Evolutionary conservation across 495 filamentous ascomycete species (phyloP).

Genomic region (Pseudevernia furfuracea): DNA sequence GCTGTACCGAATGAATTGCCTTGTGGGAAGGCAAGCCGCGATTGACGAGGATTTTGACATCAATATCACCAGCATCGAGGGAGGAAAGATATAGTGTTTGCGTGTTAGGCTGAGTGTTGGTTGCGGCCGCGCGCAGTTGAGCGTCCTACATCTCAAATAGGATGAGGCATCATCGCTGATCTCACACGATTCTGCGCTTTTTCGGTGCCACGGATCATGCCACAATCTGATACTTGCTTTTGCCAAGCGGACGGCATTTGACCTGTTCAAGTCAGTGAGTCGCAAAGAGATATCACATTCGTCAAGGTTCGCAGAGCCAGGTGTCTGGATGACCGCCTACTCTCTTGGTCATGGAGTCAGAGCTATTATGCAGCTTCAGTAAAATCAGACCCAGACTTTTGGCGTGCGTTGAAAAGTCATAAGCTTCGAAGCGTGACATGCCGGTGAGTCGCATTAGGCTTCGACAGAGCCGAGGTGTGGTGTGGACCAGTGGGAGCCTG

Average conservation of each 20-base stretch:
- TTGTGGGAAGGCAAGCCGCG: constrained; percentile 30
- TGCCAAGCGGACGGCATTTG: background rate
- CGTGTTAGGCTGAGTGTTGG: background rate
- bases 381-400: background rate
- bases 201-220: background rate
- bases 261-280: background rate
- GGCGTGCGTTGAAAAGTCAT: background rate
- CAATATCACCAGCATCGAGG: constrained; percentile 29
- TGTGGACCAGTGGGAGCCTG: background rate
- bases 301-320: background rate
- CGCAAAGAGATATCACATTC: background rate
- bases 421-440: background rate
- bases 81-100: background rate
- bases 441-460: background rate
- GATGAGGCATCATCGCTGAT: background rate
- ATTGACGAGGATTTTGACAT: constrained; percentile 37
- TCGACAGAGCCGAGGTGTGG: background rate
- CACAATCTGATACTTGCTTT: background rate
- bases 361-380: background rate
- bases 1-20: constrained; percentile 30
- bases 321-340: background rate
- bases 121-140: background rate
- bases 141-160: background rate
- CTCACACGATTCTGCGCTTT: background rate
- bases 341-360: background rate